Evolutionary conservation across 2,329 filamentous ascomycete genomes (phyloP).

Genomic region (Penicillium sclerotiorum): DNA sequence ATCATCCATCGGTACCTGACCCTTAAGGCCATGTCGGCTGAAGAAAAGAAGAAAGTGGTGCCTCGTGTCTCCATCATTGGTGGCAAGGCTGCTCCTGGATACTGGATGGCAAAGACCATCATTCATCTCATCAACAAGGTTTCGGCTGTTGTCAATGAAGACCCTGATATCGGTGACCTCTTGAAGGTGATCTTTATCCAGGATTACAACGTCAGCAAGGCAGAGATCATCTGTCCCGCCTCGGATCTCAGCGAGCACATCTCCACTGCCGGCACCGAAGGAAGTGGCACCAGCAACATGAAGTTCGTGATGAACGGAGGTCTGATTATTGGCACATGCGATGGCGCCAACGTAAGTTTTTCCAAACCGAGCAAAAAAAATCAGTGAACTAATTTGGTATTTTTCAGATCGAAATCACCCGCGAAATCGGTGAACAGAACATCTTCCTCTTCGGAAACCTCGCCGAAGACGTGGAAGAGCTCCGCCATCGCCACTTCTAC

Average conservation of each 20-base stretch:
- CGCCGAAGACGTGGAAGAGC: conserved; percentile 92
- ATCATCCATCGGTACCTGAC: conserved; percentile 92
- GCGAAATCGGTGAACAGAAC: conserved; percentile 93
- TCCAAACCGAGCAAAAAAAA: not conserved
- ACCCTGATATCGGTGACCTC: conserved; percentile 86
- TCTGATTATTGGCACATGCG: conserved; percentile 95
- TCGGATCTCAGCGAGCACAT: conserved; percentile 98
- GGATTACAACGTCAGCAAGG: conserved; percentile 99
- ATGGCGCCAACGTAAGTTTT: conserved; percentile 85
- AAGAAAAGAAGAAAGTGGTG: conserved; percentile 81
- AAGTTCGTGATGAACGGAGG: conserved; percentile 98
- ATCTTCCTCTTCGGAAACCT: conserved; percentile 98
- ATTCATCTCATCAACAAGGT: conserved; percentile 97
- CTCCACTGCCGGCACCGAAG: conserved; percentile 93
- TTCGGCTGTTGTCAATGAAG: conserved; percentile 85
- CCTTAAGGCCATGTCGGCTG: conserved; percentile 81
- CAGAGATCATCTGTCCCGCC: conserved; percentile 91
- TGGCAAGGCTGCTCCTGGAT: conserved; percentile 94
- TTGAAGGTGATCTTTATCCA: conserved; percentile 97
- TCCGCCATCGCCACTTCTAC: conserved; percentile 88
- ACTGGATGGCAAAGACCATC: conserved; percentile 99
- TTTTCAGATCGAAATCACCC: conserved; percentile 88
- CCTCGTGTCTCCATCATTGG: conserved; percentile 95
- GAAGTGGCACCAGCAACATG: conserved; percentile 93
- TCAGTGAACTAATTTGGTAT: conserved; percentile 3